Evolutionary conservation across 805 yeast species (phyloP), one percentile per base, ranked within the genome.

Genomic region (Yamadazyma olivae): DNA sequence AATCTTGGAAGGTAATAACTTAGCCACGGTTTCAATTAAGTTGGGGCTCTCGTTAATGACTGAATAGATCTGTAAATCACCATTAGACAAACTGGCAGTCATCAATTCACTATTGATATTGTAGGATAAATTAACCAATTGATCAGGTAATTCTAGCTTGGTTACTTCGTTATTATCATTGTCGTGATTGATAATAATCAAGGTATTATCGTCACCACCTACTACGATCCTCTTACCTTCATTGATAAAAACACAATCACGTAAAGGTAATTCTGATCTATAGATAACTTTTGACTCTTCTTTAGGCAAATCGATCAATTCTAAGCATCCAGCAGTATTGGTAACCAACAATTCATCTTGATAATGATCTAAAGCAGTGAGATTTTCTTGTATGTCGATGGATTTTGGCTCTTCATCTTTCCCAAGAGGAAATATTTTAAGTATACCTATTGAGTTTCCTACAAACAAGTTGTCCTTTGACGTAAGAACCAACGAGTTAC

Each of bases 171-270:
- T 49, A 17, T 46, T 30, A 34, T 74, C 77, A 16, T 29, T 20
- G 17, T 36, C 37, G 15, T 32, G 30, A 18, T 35, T 29, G 16
- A 36, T 35, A 1, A 79, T 53, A 2, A 66, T 61, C 27, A 83
- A 56, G 37, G 77, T 77, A 29, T 74, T 71, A 43, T 78, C 83
- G 44, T 82, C 85, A 26, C 91, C 90, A 17, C 82, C 89, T 40
- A 78, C 70, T 1, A 79, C 64, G 1, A 71, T 63, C 51, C 76
- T 63, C 23, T 74, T 70, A 0, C 83, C 88, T 33, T 74, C 76
- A 45, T 83, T 84, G 16, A 81, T 75, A 48, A 78, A 73, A 10
- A 60, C 61, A 6, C 75, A 69, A 44, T 75, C 81, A 43, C 84
- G 59, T 16, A 79, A 49, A 0, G 77, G 70, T 20, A 68, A 50